A percentile compares a stretch with the other conserved stretches of the same genome.
Evolutionary conservation across 225 moss, liverwort and hornwort species (phyloP).

Genomic region (Takakia lepidozioides): DNA sequence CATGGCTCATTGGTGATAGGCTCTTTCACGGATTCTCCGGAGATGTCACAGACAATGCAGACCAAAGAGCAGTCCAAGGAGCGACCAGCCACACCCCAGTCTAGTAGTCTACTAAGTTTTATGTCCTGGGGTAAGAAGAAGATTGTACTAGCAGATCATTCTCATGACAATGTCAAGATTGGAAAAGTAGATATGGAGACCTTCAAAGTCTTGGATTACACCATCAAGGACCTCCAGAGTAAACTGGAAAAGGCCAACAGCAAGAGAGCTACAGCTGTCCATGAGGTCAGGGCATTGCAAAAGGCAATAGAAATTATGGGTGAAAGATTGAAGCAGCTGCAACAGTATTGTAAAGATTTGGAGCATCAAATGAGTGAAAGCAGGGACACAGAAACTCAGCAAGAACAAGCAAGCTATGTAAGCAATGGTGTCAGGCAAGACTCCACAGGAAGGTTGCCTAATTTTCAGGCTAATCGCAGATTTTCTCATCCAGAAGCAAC

Average conservation of each 20-base stretch:
- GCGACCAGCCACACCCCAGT: slow-evolving; percentile 8
- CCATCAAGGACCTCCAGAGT: slow-evolving; percentile 30
- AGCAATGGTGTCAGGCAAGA: slow-evolving; percentile 1
- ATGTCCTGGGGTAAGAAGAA: slow-evolving; percentile 34
- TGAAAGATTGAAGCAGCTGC: slow-evolving; percentile 17
- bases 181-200: slow-evolving; percentile 20
- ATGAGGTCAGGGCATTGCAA: slow-evolving; percentile 28
- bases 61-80: slow-evolving; percentile 18
- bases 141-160: slow-evolving; percentile 8
- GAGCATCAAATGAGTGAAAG: slow-evolving; percentile 16
- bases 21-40: slow-evolving; percentile 17
- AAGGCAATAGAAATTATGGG: slow-evolving; percentile 14
- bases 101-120: slow-evolving; percentile 29
- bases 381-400: slow-evolving; percentile 5
- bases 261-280: slow-evolving; percentile 16
- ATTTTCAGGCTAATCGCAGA: slow-evolving; percentile 7
- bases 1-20: no score
- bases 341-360: slow-evolving; percentile 24
- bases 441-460: slow-evolving; percentile 7
- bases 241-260: slow-evolving; percentile 31
- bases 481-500: slow-evolving; percentile 20
- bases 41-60: slow-evolving; percentile 13
- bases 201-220: slow-evolving; percentile 36
- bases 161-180: slow-evolving; percentile 15
- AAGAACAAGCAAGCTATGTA: slow-evolving; percentile 1